Conservation (phyloP, 1,284 basidiomycete genomes). For the Malassezia slooffiae region DNA sequence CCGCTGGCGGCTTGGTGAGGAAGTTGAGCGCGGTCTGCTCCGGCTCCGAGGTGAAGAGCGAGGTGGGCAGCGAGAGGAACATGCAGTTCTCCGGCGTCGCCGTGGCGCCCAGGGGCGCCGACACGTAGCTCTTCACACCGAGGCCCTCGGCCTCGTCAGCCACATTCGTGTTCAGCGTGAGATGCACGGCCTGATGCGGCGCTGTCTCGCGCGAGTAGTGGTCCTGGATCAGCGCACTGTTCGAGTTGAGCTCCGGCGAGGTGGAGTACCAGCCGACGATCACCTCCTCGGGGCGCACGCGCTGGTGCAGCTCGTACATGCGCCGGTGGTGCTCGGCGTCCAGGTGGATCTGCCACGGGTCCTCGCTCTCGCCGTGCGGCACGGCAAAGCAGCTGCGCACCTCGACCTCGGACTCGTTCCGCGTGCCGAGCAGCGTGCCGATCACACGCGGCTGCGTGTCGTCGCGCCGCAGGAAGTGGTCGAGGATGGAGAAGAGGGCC, state of each 20-base stretch:
- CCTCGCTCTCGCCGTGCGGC: constrained; percentile 60
- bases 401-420: constrained; percentile 54
- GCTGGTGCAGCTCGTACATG: constrained; percentile 81
- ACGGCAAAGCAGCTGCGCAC: constrained; percentile 42
- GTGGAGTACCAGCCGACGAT: constrained; percentile 68
- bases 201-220: constrained; percentile 88
- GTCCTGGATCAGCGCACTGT: constrained; percentile 95
- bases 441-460: constrained; percentile 62
- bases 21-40: constrained; percentile 49
- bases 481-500: constrained; percentile 82
- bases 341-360: constrained; percentile 55
- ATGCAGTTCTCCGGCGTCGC: constrained; percentile 43
- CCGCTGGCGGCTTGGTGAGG: constrained; percentile 58
- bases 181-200: constrained; percentile 78
- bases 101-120: constrained; percentile 52
- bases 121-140: constrained; percentile 74
- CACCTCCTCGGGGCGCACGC: constrained; percentile 69
- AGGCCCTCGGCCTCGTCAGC: constrained; percentile 27
- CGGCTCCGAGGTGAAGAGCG: constrained; percentile 46
- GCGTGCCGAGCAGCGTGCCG: constrained; percentile 81
- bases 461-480: constrained; percentile 88
- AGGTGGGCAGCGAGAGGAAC: constrained; percentile 37
- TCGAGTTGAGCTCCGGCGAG: constrained; percentile 71
- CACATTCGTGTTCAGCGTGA: constrained; percentile 78
- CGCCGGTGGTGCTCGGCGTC: constrained; percentile 91